Evolutionary conservation across 75 land plant species (phyloP), one percentile per base, ranked within the genome.

Genomic region (Pinus tabuliformis): DNA sequence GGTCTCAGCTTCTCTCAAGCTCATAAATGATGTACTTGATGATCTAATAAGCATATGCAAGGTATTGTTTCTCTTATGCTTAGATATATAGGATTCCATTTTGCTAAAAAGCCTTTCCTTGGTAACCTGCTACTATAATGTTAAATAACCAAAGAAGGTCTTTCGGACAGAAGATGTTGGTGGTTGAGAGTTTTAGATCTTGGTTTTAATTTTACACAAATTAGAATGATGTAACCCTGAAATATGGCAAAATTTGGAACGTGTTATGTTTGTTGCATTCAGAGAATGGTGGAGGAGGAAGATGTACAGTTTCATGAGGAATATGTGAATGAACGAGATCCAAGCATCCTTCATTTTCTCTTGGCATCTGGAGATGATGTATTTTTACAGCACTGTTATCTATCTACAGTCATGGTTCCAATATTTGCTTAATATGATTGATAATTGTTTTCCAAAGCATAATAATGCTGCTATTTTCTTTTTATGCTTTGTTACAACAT

Each of bases 311-410:
- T 96, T 82, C 80, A 88, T 65, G 96, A 93, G 83, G 96, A 96
- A 49, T 96, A 96, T 79, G 85, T 96, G 86, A 93, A 91, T 83
- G 99, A 93, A 58, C 86, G 82, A 73, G 99, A 96, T 82, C 99
- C 99, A 24, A 96, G 96, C 77, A 96, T 96, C 76, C 89, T 96
- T 63, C 99, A 86, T 81, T 96, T 96, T 75, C 90, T 93, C 45
- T 77, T 96, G 82, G 99, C 96, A 30, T 93, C 99, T 56, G 96
- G 96, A 42, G 99, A 93, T 81, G 96, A 96, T 87, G 99, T 91
- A 49, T 49, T 49, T 9, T 49, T 11, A 49, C 54, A 49, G 9
- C 18, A 15, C 68, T 64, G 33, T 39, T 39, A 45, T 68, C 3
- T n/a, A 20, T 39, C 21, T 68, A n/a, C 21, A 68, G 42, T 68